Conservation (phyloP, 495 filamentous ascomycete genomes). For the Daldinia decipiens region DNA sequence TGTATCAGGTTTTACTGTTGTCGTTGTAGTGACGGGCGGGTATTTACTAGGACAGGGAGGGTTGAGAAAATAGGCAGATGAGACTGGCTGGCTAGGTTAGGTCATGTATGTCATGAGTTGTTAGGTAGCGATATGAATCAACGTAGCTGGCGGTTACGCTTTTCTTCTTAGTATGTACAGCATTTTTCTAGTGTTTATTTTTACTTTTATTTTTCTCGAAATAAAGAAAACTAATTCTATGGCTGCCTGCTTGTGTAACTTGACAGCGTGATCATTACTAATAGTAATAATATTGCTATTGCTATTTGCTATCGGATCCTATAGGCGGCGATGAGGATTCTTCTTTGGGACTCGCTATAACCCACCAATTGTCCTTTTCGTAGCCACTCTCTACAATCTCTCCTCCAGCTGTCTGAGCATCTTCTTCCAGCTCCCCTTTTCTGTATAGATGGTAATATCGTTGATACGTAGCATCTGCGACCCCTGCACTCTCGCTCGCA, state of each 20-base stretch:
- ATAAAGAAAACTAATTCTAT: neutral
- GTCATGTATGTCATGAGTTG: conserved; percentile 12
- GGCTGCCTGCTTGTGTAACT: conserved; percentile 14
- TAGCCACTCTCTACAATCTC: conserved; percentile 82
- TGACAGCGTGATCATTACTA: conserved; percentile 6
- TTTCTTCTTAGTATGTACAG: conserved; percentile 6
- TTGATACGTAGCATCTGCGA: conserved; percentile 69
- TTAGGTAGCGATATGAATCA: too few species aligned
- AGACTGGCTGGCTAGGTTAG: neutral
- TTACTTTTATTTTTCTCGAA: conserved; percentile 5
- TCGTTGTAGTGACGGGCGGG: neutral
- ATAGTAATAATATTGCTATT: conserved; percentile 26
- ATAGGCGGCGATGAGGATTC: conserved; percentile 15
- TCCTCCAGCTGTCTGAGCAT: conserved; percentile 80
- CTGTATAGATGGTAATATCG: conserved; percentile 96
- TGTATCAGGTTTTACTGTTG: too few species aligned
- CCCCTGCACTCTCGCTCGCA: conserved; percentile 13
- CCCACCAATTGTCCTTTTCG: conserved; percentile 99
- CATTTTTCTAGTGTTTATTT: conserved; percentile 6
- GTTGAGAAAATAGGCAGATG: conserved; percentile 4
- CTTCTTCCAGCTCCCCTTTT: conserved; percentile 84
- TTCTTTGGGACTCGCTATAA: conserved; percentile 47
- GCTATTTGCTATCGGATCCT: conserved; percentile 36
- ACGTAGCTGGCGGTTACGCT: too few species aligned
- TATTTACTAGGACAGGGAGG: conserved; percentile 5